phyloP scores from a whole-genome alignment of 2,329 filamentous ascomycete genomes.

The Fusarium lateritium region DNA sequence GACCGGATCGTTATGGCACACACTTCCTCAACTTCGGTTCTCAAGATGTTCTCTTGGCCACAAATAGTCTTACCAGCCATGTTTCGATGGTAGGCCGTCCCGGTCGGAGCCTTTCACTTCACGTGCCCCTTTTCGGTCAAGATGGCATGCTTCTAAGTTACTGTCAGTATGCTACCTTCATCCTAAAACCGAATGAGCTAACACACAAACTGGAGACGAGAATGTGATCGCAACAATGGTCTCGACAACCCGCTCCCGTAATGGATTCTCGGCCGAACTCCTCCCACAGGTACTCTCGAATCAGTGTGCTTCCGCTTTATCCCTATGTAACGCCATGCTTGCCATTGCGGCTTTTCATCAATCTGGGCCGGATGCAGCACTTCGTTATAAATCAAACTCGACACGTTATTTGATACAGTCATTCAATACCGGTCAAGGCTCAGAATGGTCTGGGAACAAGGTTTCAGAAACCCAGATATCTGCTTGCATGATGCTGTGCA shows the following conservation, averaged over 20 bases:
- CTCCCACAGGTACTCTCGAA: constrained; percentile 1
- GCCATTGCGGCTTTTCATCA: constrained; percentile 10
- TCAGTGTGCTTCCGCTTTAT: neutral
- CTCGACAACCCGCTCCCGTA: constrained; percentile 2
- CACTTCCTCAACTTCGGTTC: constrained; percentile 4
- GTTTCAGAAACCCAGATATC: constrained; percentile 5
- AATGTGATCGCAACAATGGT: constrained; percentile 14
- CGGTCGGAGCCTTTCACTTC: constrained; percentile 6
- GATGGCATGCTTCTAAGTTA: constrained; percentile 17
- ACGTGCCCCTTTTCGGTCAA: constrained; percentile 22
- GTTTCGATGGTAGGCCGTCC: neutral
- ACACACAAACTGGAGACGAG: neutral
- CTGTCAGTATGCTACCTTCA: neutral
- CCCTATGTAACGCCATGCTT: constrained; percentile 9
- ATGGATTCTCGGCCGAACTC: constrained; percentile 14
- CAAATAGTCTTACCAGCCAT: neutral
- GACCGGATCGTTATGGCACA: neutral
- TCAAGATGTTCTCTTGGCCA: constrained; percentile 9
- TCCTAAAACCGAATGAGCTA: too few relatives aligned
- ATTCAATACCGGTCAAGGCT: neutral
- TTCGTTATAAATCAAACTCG: constrained; percentile 6
- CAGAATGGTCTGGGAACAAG: neutral
- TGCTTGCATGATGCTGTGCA: constrained; percentile 24
- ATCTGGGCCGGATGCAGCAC: neutral
- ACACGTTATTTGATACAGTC: constrained; percentile 1